Evolutionary conservation across 2,329 filamentous ascomycete species (phyloP), one percentile per base, ranked within the genome.

Genomic region (Colletotrichum lini): DNA sequence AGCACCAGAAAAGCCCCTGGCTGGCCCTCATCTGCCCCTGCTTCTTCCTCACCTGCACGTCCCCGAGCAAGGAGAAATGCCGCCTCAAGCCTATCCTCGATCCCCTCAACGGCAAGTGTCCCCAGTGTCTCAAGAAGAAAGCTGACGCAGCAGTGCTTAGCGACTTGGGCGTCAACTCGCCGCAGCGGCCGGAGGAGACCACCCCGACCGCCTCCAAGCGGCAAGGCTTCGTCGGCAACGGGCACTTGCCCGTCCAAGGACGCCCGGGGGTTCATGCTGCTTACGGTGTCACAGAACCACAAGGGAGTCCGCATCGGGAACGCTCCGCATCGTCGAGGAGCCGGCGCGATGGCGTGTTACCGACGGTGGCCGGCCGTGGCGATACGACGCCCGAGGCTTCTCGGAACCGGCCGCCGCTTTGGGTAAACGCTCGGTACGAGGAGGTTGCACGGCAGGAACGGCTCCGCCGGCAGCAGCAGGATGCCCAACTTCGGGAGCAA

Each of bases 91-190:
- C 50, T 30, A 21, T 7, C n/a, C 42, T 15, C 35, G 50, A 38
- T 26, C 23, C 56, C 56, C 42, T 61, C 52, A 52, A 45, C 44
- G 57, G 52, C 38, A 50, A 44, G 26, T 71, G 68, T 13, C 64
- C 64, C 18, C 64, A 52, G 12, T 71, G 68, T 30, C 45, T 66
- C 47, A 38, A 52, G 13, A 52, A 49, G 40, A 47, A 38, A n/a
- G 50, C 53, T 53, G 56, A 59, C 10, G 50, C 35, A 35, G 68
- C 35, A 23, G 52, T 49, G 63, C 16, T 26, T 13, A 26, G 30
- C 30, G 67, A 38, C 8, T 26, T 53, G 16, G 64, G 58, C 30
- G n/a, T 47, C 38, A 23, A 47, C 54, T 23, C 42, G 66, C 30
- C 44, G 26, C 5, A 23, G 18, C 50, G 40, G 4, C 23, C 42